Evolutionary conservation across 2,329 filamentous ascomycete genomes (phyloP).

Genomic region (Diaporthe humulicola): DNA sequence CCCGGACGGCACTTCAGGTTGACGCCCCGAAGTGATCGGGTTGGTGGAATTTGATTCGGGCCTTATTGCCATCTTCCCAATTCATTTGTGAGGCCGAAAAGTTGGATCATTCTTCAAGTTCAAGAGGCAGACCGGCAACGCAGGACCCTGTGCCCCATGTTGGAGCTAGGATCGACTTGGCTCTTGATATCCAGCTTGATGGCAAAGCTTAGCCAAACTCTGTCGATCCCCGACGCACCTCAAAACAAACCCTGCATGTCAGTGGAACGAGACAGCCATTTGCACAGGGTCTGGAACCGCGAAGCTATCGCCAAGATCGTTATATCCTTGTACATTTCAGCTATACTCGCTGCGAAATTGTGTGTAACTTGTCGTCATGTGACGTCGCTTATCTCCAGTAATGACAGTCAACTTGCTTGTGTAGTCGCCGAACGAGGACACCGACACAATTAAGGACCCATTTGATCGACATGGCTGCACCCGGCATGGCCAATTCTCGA

Average conservation of each 20-base stretch:
- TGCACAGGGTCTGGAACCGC: conserved; percentile 3
- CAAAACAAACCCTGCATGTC: neutral
- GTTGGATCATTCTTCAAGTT: neutral
- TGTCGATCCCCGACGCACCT: conserved; percentile 15
- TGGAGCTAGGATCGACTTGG: conserved; percentile 12
- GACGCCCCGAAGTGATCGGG: conserved; percentile 13
- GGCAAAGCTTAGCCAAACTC: conserved; percentile 21
- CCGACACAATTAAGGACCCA: neutral
- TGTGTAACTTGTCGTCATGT: neutral
- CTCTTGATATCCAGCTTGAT: neutral
- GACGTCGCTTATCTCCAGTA: neutral
- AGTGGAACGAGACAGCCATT: neutral
- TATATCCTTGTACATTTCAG: neutral
- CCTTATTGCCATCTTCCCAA: conserved; percentile 17
- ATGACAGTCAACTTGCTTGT: conserved; percentile 12
- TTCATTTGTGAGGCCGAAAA: conserved; percentile 15
- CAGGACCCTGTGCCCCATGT: neutral
- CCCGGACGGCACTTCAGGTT: conserved; percentile 25
- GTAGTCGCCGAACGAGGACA: neutral
- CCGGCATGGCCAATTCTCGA: neutral
- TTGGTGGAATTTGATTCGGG: conserved; percentile 14
- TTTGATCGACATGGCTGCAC: conserved; percentile 2
- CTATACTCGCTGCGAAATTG: neutral
- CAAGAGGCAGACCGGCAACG: neutral
- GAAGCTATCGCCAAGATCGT: neutral